These are phyloP conservation scores for Populus hybrid DNA, from an alignment of 441 rosid genomes.

Conservation along the genomic window DNA sequence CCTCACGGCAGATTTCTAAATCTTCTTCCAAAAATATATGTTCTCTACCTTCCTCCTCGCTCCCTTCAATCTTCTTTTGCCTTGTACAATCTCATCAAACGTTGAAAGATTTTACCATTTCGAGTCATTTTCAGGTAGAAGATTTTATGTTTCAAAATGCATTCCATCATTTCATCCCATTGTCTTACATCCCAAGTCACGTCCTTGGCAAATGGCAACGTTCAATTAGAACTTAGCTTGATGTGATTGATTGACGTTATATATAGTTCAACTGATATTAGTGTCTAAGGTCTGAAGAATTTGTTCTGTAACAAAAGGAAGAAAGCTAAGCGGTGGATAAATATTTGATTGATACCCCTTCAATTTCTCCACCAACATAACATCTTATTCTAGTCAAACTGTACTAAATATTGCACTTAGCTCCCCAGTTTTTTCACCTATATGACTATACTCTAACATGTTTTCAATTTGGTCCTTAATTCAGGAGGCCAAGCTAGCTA, in stretches of 20 bases:
- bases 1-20: background rate
- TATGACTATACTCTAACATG: background rate
- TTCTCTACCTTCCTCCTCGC: too few species aligned
- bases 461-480: background rate
- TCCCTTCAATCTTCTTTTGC: background rate
- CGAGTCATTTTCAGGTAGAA: background rate
- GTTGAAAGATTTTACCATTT: background rate
- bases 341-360: background rate
- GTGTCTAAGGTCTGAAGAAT: too few species aligned
- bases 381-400: background rate
- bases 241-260: background rate
- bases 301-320: too few species aligned
- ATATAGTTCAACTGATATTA: background rate
- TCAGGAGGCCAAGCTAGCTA: background rate
- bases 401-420: background rate
- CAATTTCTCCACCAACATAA: background rate
- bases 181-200: background rate
- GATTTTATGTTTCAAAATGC: background rate
- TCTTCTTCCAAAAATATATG: too few species aligned
- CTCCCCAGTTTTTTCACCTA: background rate
- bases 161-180: background rate
- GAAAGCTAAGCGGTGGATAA: too few species aligned
- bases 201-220: background rate
- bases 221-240: background rate
- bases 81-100: background rate